A percentile compares a stretch with the other conserved stretches of the same genome.
phyloP scores from a whole-genome alignment of 805 yeast genomes.

The Candida vaughaniae region DNA sequence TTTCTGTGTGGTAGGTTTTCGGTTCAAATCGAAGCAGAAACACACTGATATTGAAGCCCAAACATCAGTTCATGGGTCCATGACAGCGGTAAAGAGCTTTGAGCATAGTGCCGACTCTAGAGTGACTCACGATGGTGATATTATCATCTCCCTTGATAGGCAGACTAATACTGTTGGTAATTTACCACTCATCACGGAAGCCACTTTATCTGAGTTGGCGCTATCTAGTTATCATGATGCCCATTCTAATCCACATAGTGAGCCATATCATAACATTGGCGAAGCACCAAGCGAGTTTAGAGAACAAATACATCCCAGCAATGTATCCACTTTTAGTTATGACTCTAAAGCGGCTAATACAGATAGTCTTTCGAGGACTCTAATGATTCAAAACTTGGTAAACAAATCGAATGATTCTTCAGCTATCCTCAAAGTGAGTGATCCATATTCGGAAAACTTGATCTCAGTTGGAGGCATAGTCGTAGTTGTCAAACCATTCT shows the following conservation, averaged over 20 bases:
- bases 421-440: constrained; percentile 21
- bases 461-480: constrained; percentile 32
- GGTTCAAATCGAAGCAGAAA: too few relatives aligned
- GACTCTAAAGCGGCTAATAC: neutral
- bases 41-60: constrained; percentile 2
- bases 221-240: constrained; percentile 3
- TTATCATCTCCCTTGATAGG: neutral
- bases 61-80: neutral
- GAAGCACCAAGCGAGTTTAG: constrained; percentile 4
- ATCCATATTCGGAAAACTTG: constrained; percentile 26
- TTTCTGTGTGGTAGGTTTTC: too few relatives aligned
- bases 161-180: neutral
- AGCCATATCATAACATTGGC: constrained; percentile 1
- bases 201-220: neutral
- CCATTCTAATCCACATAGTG: neutral
- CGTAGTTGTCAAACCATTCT: constrained; percentile 29
- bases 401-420: constrained; percentile 13
- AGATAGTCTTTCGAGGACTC: constrained; percentile 27
- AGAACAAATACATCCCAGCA: constrained; percentile 10
- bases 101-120: neutral
- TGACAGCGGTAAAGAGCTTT: constrained; percentile 1
- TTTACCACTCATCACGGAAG: neutral
- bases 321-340: constrained; percentile 16
- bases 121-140: constrained; percentile 3
- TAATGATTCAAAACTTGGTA: constrained; percentile 24